phyloP scores from a whole-genome alignment of 1,284 basidiomycete genomes.

The Moesziomyces sp. region DNA sequence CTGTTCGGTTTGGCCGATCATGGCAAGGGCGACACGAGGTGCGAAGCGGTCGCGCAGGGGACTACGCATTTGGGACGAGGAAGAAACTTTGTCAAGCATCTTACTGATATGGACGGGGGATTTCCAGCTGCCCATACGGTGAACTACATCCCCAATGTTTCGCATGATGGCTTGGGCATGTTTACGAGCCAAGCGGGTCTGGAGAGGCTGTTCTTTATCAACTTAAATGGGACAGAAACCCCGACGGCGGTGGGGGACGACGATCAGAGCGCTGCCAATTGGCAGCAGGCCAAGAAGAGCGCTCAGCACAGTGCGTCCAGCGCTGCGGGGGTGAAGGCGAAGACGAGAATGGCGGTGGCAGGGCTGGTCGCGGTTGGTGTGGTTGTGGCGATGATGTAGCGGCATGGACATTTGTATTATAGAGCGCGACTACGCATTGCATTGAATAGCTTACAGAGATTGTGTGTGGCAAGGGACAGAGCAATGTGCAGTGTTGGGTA shows the following conservation, averaged over 20 bases:
- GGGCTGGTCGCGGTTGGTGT: too few species aligned
- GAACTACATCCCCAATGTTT: constrained; percentile 37
- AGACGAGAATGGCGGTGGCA: too few species aligned
- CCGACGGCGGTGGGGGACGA: constrained; percentile 49
- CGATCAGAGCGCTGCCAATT: constrained; percentile 21
- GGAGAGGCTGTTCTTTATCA: constrained; percentile 50
- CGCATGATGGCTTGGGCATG: constrained; percentile 50
- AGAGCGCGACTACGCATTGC: neutral
- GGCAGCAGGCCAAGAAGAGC: constrained; percentile 6
- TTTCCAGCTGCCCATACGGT: constrained; percentile 40
- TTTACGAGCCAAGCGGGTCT: constrained; percentile 42
- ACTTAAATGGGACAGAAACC: constrained; percentile 44
- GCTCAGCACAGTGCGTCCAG: neutral
- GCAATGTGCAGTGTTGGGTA: too few species aligned
- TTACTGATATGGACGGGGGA: constrained; percentile 26
- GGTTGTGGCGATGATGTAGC: neutral
- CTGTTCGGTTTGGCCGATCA: constrained; percentile 44
- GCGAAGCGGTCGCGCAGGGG: constrained; percentile 45
- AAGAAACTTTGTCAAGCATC: constrained; percentile 41
- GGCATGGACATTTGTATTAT: neutral
- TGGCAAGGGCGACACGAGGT: constrained; percentile 42
- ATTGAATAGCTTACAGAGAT: too few species aligned
- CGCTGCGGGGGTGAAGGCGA: too few species aligned
- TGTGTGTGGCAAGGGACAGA: too few species aligned
- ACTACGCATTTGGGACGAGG: constrained; percentile 45